phyloP scores from a whole-genome alignment of 805 yeast species.

The Tetrapisispora pingtungensis region DNA sequence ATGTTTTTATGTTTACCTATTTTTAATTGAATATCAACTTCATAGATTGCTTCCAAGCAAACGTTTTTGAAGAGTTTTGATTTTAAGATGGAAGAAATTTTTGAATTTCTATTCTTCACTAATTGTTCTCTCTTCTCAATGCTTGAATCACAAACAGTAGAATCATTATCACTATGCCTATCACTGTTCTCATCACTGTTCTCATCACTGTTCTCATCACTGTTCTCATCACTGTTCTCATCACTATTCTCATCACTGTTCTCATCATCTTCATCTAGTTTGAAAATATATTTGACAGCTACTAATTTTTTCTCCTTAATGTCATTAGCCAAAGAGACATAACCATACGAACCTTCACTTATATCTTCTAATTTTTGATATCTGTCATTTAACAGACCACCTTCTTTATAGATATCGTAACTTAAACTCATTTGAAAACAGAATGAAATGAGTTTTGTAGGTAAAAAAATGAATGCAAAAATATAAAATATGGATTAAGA shows the following conservation, averaged over 20 bases:
- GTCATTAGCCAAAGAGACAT: slow-evolving; percentile 81
- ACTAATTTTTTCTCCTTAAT: slow-evolving; percentile 41
- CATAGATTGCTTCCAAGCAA: slow-evolving; percentile 54
- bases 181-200: slow-evolving; percentile 16
- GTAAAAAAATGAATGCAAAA: background rate
- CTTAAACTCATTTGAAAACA: slow-evolving; percentile 19
- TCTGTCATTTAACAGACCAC: slow-evolving; percentile 46
- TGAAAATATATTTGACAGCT: slow-evolving; percentile 78
- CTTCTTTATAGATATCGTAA: slow-evolving; percentile 35
- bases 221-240: slow-evolving; percentile 24
- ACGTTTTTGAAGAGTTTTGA: slow-evolving; percentile 33
- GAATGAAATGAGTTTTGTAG: background rate
- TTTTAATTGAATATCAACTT: slow-evolving; percentile 53
- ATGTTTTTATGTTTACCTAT: slow-evolving; percentile 51
- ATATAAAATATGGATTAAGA: too few relatives aligned
- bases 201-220: slow-evolving; percentile 19
- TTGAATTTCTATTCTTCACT: slow-evolving; percentile 23
- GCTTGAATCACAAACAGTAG: slow-evolving; percentile 13
- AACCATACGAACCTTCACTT: slow-evolving; percentile 89
- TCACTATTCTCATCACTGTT: too few relatives aligned
- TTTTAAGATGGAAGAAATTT: slow-evolving; percentile 28
- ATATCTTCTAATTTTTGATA: slow-evolving; percentile 65
- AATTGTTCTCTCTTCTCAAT: slow-evolving; percentile 17
- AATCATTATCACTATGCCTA: slow-evolving; percentile 11
- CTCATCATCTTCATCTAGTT: slow-evolving; percentile 37